phyloP scores from a whole-genome alignment of 2,329 filamentous ascomycete genomes.

The Rutstroemia sp. region DNA sequence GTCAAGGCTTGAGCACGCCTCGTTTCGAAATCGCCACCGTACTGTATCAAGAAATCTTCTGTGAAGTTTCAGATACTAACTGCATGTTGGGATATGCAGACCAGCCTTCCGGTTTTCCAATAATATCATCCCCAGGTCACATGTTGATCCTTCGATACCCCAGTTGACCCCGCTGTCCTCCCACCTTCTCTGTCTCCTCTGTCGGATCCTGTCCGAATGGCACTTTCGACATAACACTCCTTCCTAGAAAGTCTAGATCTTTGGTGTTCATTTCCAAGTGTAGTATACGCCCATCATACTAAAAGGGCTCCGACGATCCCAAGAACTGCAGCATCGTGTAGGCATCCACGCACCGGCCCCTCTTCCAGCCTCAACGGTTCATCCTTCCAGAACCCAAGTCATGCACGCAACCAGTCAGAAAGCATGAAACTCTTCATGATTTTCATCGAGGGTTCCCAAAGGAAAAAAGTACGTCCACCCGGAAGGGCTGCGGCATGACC shows the following conservation, averaged over 20 bases:
- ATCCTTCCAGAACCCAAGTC: neutral
- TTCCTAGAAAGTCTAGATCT: neutral
- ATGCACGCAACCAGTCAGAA: neutral
- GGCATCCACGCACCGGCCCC: neutral
- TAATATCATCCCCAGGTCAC: neutral
- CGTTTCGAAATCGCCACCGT: neutral
- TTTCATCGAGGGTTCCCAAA: neutral
- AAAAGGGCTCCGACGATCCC: neutral
- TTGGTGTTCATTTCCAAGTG: too few species aligned
- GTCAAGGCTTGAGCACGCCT: neutral
- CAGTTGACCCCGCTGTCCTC: neutral
- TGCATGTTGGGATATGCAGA: neutral
- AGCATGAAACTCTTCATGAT: neutral
- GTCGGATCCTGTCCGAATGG: neutral
- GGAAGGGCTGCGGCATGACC: constrained; percentile 5
- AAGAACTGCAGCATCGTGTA: neutral
- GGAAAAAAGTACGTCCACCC: neutral
- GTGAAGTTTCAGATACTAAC: neutral
- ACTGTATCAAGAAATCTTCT: neutral
- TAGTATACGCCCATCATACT: too few species aligned
- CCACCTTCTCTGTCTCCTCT: neutral
- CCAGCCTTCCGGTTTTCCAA: neutral
- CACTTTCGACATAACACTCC: neutral
- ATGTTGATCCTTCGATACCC: neutral
- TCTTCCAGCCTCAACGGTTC: neutral